Percentiles rank a stretch among this genome's conserved stretches.
Conservation (phyloP, 768 basidiomycete species). For the Boletellus ananas region DNA sequence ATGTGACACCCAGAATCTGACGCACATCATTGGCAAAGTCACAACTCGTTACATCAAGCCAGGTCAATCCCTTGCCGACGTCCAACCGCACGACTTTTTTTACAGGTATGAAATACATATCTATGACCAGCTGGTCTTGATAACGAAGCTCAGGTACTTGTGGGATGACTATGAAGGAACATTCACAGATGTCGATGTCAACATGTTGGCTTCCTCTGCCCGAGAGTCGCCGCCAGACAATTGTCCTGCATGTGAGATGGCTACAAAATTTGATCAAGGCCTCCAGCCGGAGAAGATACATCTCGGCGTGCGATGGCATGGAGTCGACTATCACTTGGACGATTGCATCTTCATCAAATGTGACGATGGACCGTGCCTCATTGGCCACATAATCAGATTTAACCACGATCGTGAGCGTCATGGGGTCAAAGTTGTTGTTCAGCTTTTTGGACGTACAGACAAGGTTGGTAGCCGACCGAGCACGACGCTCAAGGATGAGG, state of each 20-base stretch:
- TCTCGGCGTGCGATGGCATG: slow-evolving; percentile 45
- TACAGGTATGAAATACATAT: slow-evolving; percentile 44
- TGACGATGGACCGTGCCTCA: slow-evolving; percentile 46
- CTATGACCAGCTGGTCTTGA: slow-evolving; percentile 1
- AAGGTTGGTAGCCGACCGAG: slow-evolving; percentile 36
- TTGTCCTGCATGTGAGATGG: slow-evolving; percentile 47
- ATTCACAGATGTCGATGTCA: slow-evolving; percentile 41
- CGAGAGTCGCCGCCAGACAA: slow-evolving; percentile 42
- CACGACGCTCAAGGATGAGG: slow-evolving; percentile 53
- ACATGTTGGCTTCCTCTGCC: slow-evolving; percentile 12
- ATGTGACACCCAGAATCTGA: slow-evolving; percentile 44
- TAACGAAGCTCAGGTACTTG: slow-evolving; percentile 38
- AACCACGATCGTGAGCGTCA: slow-evolving; percentile 15
- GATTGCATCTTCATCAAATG: slow-evolving; percentile 58
- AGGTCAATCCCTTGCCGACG: slow-evolving; percentile 21
- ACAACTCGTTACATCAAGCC: slow-evolving; percentile 36
- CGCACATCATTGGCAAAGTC: slow-evolving; percentile 47
- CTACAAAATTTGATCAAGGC: slow-evolving; percentile 32
- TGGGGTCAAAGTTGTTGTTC: slow-evolving; percentile 30
- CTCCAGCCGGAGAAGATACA: slow-evolving; percentile 26
- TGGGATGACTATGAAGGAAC: slow-evolving; percentile 46
- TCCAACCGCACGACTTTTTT: slow-evolving; percentile 45
- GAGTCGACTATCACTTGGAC: slow-evolving; percentile 51
- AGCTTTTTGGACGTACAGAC: slow-evolving; percentile 50
- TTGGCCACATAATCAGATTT: slow-evolving; percentile 50